Evolutionary conservation across 73 alveolate species (phyloP).

Genomic region (Blepharisma stoltei): DNA sequence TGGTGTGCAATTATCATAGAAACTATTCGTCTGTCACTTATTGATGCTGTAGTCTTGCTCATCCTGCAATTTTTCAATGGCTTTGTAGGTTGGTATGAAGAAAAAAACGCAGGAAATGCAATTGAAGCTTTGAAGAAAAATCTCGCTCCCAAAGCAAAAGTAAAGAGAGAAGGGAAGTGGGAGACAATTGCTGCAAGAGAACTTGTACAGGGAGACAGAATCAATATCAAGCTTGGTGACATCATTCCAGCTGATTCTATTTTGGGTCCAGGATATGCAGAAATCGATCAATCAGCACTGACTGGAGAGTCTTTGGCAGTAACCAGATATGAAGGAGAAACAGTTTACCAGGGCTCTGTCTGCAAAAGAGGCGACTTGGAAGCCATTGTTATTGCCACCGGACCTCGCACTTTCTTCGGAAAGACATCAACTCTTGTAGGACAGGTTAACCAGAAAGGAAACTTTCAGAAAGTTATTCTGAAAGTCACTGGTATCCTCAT

Average conservation of each 20-base stretch:
- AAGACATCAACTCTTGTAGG: slow-evolving; percentile 35
- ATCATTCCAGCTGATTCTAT: slow-evolving; percentile 48
- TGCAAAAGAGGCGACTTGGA: slow-evolving; percentile 30
- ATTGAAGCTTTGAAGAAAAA: slow-evolving; percentile 24
- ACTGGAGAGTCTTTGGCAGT: slow-evolving; percentile 39
- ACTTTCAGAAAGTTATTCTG: slow-evolving; percentile 3
- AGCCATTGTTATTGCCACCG: slow-evolving; percentile 35
- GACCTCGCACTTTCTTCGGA: slow-evolving; percentile 31
- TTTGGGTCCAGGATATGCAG: slow-evolving; percentile 37
- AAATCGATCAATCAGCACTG: slow-evolving; percentile 25
- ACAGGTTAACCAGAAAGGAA: slow-evolving; percentile 33
- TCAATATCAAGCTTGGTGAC: slow-evolving; percentile 33
- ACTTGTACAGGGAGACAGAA: slow-evolving; percentile 16
- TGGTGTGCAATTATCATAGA: slow-evolving; percentile 23
- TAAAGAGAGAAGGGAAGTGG: slow-evolving; percentile 27
- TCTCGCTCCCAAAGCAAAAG: slow-evolving; percentile 17
- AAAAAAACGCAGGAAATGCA: slow-evolving; percentile 27
- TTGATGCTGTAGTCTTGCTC: slow-evolving; percentile 2
- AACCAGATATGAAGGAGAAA: slow-evolving; percentile 23
- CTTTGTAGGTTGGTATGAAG: slow-evolving; percentile 30
- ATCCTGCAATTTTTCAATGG: slow-evolving; percentile 25
- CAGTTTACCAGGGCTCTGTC: slow-evolving; percentile 18
- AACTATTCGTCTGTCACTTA: background rate
- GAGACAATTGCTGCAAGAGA: slow-evolving; percentile 5
- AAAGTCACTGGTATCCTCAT: background rate